These are phyloP conservation scores for Podila minutissima DNA, from an alignment of 192 early-diverging fungal species.

Conservation along the genomic window DNA sequence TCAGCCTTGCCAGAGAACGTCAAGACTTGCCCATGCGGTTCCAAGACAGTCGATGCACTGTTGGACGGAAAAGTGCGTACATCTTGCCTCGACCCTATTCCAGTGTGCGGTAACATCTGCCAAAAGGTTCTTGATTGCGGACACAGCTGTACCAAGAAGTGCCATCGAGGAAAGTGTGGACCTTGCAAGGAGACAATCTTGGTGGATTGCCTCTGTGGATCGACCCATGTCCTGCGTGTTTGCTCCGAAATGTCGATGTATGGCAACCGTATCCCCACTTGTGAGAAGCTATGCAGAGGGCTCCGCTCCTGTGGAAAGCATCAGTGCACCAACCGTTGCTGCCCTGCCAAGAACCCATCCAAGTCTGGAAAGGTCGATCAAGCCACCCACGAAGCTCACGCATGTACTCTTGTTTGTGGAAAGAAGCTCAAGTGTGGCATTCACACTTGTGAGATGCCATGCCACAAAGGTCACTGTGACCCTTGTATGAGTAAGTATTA, in stretches of 20 bases:
- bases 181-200: constrained; percentile 64
- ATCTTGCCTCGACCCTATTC: constrained; percentile 65
- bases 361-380: constrained; percentile 34
- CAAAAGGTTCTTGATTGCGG: constrained; percentile 66
- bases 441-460: constrained; percentile 79
- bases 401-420: constrained; percentile 76
- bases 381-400: constrained; percentile 60
- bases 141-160: constrained; percentile 67
- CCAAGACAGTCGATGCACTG: constrained; percentile 43
- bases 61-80: constrained; percentile 34
- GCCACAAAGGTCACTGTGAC: constrained; percentile 82
- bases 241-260: constrained; percentile 56
- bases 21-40: constrained; percentile 64
- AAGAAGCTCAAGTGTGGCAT: constrained; percentile 81
- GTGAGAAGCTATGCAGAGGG: constrained; percentile 69
- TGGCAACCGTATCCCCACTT: constrained; percentile 59
- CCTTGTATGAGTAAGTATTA: constrained; percentile 71
- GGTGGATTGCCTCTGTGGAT: constrained; percentile 73
- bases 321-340: constrained; percentile 72
- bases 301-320: constrained; percentile 77
- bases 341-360: constrained; percentile 59
- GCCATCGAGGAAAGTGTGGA: constrained; percentile 72
- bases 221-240: constrained; percentile 54
- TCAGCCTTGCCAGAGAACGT: constrained; percentile 60
- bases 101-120: constrained; percentile 74